These are phyloP conservation scores for Sarocladiaceae sp. DNA, from an alignment of 2,329 filamentous ascomycete species.

Conservation along the genomic window DNA sequence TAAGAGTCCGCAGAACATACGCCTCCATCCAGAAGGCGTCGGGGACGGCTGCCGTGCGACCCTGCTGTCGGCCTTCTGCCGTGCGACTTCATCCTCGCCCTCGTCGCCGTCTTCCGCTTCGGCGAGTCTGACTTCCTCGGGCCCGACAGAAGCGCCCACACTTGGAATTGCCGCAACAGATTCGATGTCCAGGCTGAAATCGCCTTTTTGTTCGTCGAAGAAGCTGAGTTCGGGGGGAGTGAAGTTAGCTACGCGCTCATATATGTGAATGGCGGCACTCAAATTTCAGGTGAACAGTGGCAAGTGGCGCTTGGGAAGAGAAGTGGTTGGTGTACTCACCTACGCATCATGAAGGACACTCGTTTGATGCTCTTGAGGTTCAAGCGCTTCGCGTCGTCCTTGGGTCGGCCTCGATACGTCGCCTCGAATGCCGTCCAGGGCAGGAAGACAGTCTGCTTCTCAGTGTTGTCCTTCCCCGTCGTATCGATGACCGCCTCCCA, in stretches of 20 bases:
- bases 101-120: neutral
- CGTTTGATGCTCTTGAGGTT: constrained; percentile 56
- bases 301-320: neutral
- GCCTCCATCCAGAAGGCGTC: constrained; percentile 8
- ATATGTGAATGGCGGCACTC: neutral
- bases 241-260: neutral
- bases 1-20: constrained; percentile 10
- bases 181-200: constrained; percentile 40
- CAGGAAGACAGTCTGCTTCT: constrained; percentile 40
- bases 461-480: constrained; percentile 16
- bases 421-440: constrained; percentile 60
- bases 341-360: constrained; percentile 74
- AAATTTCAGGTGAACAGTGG: neutral
- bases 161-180: constrained; percentile 20
- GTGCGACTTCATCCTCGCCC: constrained; percentile 3
- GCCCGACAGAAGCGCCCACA: neutral
- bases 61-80: neutral
- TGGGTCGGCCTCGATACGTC: constrained; percentile 65
- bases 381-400: constrained; percentile 52
- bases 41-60: constrained; percentile 2
- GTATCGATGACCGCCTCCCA: constrained; percentile 66
- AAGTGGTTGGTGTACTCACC: constrained; percentile 39
- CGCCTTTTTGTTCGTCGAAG: constrained; percentile 66
- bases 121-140: neutral
- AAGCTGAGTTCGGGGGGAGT: constrained; percentile 43